Evolutionary conservation across 163 green algal species (phyloP), one percentile per base, ranked within the genome.

Genomic region (Scenedesmus sp.): DNA sequence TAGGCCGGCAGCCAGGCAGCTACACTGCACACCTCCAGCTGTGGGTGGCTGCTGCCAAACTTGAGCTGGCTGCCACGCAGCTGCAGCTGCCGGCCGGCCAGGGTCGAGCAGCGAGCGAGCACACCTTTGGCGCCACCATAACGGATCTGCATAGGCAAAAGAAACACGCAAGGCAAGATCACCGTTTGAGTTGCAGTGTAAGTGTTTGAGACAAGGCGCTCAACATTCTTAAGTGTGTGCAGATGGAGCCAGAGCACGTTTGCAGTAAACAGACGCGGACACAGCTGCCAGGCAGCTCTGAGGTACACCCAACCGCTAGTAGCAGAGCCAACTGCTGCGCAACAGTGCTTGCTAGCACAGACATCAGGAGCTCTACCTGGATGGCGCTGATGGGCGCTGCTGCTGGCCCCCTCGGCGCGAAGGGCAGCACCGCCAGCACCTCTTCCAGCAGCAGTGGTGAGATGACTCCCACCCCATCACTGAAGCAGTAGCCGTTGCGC

Each of bases 91-190:
- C 37, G 49, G 30, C 89, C 89, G 7, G 6, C 35, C 43, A 92
- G 86, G 5, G 3, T 16, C 3, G 70, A 56, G 81, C 91, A 73
- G 53, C 89, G 44, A 1, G 59, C 81, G 56, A 96, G 44, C 51
- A 96, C 85, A 15, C 93, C 94, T 86, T 96, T 96, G 87, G 56
- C 93, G n/a, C 94, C 94, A 7, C 53, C 79, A n/a, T 93, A 93
- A 35, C 94, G 91, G 12, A 96, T 89, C 88, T 96, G 93, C 18
- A 93, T 83, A 3, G 24, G 6, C 68, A 13, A 42, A 3, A 9
- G 24, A 37, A 24, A 18, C n/a, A 42, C 30, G 12, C 68, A 12
- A 42, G 24, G 68, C n/a, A n/a, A n/a, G n/a, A n/a, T n/a, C n/a
- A n/a, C n/a, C n/a, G n/a, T n/a, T n/a, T n/a, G n/a, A n/a, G n/a